Conservation (phyloP, 106 monocot species). For the Triglochin maritima region DNA sequence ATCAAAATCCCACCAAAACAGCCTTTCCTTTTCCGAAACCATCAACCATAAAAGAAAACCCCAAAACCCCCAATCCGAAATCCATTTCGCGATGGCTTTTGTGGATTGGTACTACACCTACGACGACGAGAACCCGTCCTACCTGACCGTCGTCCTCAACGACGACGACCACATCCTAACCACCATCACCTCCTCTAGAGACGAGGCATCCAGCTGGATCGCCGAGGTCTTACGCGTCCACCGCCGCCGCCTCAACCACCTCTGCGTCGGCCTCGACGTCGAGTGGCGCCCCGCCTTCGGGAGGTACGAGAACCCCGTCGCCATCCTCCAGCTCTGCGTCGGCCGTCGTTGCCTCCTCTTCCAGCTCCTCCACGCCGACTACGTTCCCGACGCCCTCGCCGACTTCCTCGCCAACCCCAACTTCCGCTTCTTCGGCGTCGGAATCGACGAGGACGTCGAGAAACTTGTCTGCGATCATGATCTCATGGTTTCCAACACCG, state of each 20-base stretch:
- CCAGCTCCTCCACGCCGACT: conserved; percentile 36
- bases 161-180: conserved; percentile 14
- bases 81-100: too few relatives aligned
- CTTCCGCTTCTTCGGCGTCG: conserved; percentile 50
- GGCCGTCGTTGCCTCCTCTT: conserved; percentile 54
- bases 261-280: conserved; percentile 44
- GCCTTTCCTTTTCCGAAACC: too few relatives aligned
- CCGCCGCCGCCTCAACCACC: conserved; percentile 9
- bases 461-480: conserved; percentile 17
- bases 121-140: conserved; percentile 10
- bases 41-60: too few relatives aligned
- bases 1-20: too few relatives aligned
- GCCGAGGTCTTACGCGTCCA: conserved; percentile 19
- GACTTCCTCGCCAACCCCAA: conserved; percentile 27
- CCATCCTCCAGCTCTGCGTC: conserved; percentile 55
- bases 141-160: conserved; percentile 18
- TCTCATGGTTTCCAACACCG: background rate
- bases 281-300: conserved; percentile 46
- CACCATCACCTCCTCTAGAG: conserved; percentile 27
- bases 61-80: too few relatives aligned
- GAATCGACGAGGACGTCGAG: conserved; percentile 31
- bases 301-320: conserved; percentile 28
- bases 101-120: too few relatives aligned
- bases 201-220: conserved; percentile 19
- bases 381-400: conserved; percentile 20